Base-by-base conservation (phyloP, 2,329 filamentous ascomycete genomes). In the Epichloe sp. region DNA sequence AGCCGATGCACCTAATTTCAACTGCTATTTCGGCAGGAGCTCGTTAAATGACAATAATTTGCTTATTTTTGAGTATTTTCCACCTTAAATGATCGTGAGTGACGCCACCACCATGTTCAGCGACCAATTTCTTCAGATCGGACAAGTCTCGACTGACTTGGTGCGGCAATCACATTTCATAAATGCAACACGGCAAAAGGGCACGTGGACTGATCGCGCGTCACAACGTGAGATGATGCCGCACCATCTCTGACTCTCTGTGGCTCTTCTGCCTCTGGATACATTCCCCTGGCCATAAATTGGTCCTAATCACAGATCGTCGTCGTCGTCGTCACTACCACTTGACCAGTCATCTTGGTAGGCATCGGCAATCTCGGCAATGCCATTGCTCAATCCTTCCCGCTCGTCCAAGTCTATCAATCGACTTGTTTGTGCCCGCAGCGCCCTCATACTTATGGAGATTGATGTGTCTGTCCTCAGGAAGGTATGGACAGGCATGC, bases 331-430 rank as follows among this genome's bases (percentile, higher is more conserved):
- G 58, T 87, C 85, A 52, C 80, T 84, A 23, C 82, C 88, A 60
- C 85, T 88, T 12, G 81, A 82, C 86, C 88, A 95, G 1, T 88
- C 88, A 54, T 93, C 87, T 58, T 88, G 82, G 64, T 96, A 97
- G 53, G 86, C 86, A 61, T 95, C 90, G 1, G 85, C 84, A 60
- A 97, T 82, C 53, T 86, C 84, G 23, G 85, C 82, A 40, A 98
- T 72, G 12, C 85, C 82, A 62, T 95, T 93, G 44, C 81, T 79
- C n/a, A 97, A 72, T 2, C 75, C 74, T 67, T 98, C 93, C 42
- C 91, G 78, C 61, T 97, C 90, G 53, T 94, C 88, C 3, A 91
- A 59, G 0, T 75, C 73, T 15, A 90, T 73, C 11, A 79, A 74
- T 54, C 82, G 77, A 15, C 77, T 69, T 12, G 85, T 81, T 12